Evolutionary conservation across 192 early-diverging fungal species (phyloP).

Genomic region (Phycomyces nitens): DNA sequence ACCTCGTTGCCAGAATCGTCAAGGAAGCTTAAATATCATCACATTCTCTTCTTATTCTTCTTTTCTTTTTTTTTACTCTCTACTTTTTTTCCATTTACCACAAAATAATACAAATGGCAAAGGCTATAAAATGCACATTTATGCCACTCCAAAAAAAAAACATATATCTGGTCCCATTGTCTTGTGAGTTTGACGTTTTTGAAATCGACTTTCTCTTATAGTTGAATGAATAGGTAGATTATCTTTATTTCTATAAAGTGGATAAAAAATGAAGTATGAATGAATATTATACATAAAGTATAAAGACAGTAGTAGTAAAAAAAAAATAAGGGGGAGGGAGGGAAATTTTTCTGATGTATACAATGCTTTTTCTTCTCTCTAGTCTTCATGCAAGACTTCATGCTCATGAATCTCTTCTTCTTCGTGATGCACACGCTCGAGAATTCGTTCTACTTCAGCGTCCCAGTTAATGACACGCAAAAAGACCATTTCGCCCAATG

Average conservation of each 20-base stretch:
- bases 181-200: too few species aligned
- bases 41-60: not conserved
- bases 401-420: slow-evolving; percentile 14
- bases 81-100: not conserved
- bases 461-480: slow-evolving; percentile 26
- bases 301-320: not conserved
- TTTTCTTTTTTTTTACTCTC: not conserved
- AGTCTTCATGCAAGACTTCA: not conserved
- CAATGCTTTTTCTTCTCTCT: not conserved
- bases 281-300: not conserved
- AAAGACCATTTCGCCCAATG: slow-evolving; percentile 7
- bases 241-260: not conserved
- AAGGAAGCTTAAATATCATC: slow-evolving; percentile 35
- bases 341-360: not conserved
- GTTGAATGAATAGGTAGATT: too few species aligned
- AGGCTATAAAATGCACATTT: too few species aligned
- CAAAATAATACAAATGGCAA: not conserved
- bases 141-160: too few species aligned
- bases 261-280: not conserved
- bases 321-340: not conserved
- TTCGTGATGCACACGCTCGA: slow-evolving; percentile 19
- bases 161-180: too few species aligned
- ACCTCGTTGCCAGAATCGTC: slow-evolving; percentile 74
- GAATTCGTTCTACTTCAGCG: slow-evolving; percentile 15
- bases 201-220: too few species aligned